These are phyloP conservation scores for Metschnikowia colocasiae DNA, from an alignment of 805 yeast species.

Conservation along the genomic window DNA sequence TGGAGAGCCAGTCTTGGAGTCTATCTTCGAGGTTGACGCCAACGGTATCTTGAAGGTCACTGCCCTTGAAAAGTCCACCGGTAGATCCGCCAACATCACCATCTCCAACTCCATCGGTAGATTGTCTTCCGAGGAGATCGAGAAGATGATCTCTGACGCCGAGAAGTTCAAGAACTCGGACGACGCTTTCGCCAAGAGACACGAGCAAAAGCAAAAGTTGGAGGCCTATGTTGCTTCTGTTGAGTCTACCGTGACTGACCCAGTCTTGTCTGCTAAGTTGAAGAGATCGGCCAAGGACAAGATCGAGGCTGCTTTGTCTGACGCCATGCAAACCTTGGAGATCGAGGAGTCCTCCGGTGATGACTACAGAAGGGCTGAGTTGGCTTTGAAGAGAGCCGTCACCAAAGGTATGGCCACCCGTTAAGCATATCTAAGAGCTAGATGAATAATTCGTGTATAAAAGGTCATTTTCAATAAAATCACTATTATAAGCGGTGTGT, in stretches of 20 bases:
- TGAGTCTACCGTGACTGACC: slow-evolving; percentile 95
- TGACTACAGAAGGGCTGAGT: slow-evolving; percentile 98
- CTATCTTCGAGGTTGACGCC: slow-evolving; percentile 49
- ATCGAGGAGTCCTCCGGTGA: slow-evolving; percentile 95
- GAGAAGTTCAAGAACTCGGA: slow-evolving; percentile 88
- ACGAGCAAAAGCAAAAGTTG: slow-evolving; percentile 98
- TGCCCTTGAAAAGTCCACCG: slow-evolving; percentile 48
- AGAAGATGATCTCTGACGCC: slow-evolving; percentile 47
- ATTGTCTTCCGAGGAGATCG: slow-evolving; percentile 47
- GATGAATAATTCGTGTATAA: slow-evolving; percentile 20
- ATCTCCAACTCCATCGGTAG: slow-evolving; percentile 50
- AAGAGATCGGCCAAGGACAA: slow-evolving; percentile 96
- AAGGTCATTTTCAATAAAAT: slow-evolving; percentile 12
- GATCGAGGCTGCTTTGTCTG: slow-evolving; percentile 96
- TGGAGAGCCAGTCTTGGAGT: slow-evolving; percentile 49
- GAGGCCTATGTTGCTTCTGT: slow-evolving; percentile 90
- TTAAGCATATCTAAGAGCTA: slow-evolving; percentile 43
- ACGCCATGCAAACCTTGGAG: slow-evolving; percentile 96
- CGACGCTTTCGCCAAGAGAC: slow-evolving; percentile 98
- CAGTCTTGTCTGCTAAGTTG: slow-evolving; percentile 92
- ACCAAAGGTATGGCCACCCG: slow-evolving; percentile 99
- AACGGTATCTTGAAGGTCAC: slow-evolving; percentile 51
- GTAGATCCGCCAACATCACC: slow-evolving; percentile 49
- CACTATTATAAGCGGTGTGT: not conserved
- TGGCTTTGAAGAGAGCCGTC: slow-evolving; percentile 97